These are phyloP conservation scores for Colletotrichum musicola DNA, from an alignment of 2,329 filamentous ascomycete species.

Conservation along the genomic window DNA sequence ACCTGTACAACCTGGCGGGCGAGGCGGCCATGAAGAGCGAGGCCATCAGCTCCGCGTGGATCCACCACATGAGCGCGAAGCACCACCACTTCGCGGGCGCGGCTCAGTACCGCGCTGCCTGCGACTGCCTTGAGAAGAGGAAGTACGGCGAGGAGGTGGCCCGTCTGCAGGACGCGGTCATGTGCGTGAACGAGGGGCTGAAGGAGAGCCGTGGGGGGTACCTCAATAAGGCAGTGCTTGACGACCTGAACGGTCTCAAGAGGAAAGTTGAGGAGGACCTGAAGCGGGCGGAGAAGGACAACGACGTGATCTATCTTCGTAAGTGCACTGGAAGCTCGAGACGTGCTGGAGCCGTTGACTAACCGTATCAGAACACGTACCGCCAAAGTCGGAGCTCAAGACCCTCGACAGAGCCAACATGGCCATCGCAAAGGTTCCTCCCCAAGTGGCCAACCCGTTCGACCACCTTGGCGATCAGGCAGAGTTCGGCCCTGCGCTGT, in stretches of 20 bases:
- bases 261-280: conserved; percentile 86
- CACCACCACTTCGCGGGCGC: conserved; percentile 97
- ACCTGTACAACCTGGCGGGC: conserved; percentile 86
- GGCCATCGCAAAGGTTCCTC: conserved; percentile 83
- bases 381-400: conserved; percentile 88
- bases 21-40: conserved; percentile 91
- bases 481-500: conserved; percentile 86
- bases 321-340: conserved; percentile 44
- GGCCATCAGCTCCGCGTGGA: conserved; percentile 93
- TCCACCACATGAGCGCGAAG: conserved; percentile 97
- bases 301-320: conserved; percentile 94
- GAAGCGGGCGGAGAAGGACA: conserved; percentile 94
- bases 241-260: conserved; percentile 87
- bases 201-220: conserved; percentile 81
- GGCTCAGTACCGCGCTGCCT: conserved; percentile 91
- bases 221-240: conserved; percentile 83
- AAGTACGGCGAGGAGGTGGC: conserved; percentile 97
- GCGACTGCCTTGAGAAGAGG: conserved; percentile 91
- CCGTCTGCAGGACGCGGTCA: conserved; percentile 82
- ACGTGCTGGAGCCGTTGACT: conserved; percentile 41
- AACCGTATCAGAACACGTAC: conserved; percentile 74
- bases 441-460: conserved; percentile 84
- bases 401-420: conserved; percentile 89
- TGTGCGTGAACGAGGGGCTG: conserved; percentile 86
- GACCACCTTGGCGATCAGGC: conserved; percentile 83